Evolutionary conservation across 2,329 filamentous ascomycete genomes (phyloP).

Genomic region (Epicoccum sorghinum): DNA sequence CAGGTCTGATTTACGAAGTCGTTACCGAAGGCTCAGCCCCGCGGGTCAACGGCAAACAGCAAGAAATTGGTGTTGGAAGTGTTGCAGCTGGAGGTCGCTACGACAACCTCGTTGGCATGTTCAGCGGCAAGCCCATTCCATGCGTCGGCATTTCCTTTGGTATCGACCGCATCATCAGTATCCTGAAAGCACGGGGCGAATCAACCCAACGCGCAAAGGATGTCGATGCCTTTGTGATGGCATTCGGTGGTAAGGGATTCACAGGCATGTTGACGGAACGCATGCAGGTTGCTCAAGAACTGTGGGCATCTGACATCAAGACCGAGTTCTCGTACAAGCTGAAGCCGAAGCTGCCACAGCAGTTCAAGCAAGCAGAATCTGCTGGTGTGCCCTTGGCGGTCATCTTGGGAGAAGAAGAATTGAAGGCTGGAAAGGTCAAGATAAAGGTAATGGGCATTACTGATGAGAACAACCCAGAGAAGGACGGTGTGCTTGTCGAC

Average conservation of each 20-base stretch:
- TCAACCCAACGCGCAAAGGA: constrained; percentile 70
- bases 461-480: constrained; percentile 82
- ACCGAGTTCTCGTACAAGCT: constrained; percentile 89
- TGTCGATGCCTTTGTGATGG: constrained; percentile 93
- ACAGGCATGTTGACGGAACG: constrained; percentile 81
- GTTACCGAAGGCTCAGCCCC: constrained; percentile 79
- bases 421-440: constrained; percentile 81
- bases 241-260: constrained; percentile 86
- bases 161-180: constrained; percentile 93
- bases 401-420: constrained; percentile 89
- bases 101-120: constrained; percentile 94
- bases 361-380: constrained; percentile 89
- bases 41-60: constrained; percentile 42
- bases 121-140: constrained; percentile 87
- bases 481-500: constrained; percentile 80
- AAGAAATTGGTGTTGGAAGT: constrained; percentile 75
- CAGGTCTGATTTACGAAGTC: constrained; percentile 88
- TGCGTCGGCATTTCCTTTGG: constrained; percentile 92
- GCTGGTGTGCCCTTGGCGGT: constrained; percentile 83
- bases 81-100: constrained; percentile 91
- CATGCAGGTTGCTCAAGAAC: constrained; percentile 74
- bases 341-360: constrained; percentile 84
- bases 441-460: constrained; percentile 81
- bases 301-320: constrained; percentile 91
- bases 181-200: constrained; percentile 78